phyloP scores from a whole-genome alignment of 176 grass and related monocot genomes.

The Musa troglodytarum region DNA sequence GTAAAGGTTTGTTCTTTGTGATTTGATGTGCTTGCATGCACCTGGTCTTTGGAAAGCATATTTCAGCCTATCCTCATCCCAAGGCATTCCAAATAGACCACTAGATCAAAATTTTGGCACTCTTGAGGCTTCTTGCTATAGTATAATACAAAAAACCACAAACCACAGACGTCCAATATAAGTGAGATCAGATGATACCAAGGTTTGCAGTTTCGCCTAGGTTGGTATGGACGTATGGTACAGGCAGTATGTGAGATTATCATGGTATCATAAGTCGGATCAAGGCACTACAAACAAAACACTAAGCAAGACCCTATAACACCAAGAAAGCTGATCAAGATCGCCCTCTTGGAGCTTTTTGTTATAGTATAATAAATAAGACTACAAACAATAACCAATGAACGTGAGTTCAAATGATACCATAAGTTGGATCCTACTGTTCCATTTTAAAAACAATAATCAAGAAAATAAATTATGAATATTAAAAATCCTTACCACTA shows the following conservation, averaged over 20 bases:
- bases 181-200: no score
- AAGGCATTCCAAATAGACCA: no score
- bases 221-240: no score
- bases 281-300: neutral
- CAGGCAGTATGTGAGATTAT: no score
- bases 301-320: neutral
- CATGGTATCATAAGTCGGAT: no score
- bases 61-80: no score
- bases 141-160: no score
- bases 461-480: constrained; percentile 3
- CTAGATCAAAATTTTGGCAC: no score
- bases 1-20: neutral
- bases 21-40: neutral
- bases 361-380: neutral
- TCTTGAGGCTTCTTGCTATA: no score
- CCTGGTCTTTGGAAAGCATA: no score
- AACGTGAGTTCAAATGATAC: neutral
- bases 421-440: neutral
- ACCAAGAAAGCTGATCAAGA: neutral
- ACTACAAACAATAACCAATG: neutral
- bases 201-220: no score
- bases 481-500: constrained; percentile 39
- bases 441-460: neutral
- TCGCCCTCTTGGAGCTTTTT: neutral
- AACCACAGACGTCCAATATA: no score